phyloP scores from a whole-genome alignment of 805 yeast species.

The Barnettozyma sucrosica region DNA sequence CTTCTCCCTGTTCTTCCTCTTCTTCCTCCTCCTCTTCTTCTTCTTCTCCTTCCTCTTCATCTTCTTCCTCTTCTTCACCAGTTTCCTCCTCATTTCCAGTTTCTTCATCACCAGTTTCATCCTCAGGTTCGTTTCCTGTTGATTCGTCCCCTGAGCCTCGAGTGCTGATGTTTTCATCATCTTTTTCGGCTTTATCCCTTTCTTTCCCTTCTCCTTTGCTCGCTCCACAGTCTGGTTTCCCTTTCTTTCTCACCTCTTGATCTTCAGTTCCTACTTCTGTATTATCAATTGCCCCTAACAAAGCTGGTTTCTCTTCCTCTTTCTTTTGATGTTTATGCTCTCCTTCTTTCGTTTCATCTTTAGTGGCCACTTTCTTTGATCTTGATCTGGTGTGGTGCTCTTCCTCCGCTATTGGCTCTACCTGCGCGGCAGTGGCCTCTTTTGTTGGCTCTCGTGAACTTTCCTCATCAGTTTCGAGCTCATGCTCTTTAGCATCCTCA shows the following conservation, averaged over 20 bases:
- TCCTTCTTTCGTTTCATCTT: neutral
- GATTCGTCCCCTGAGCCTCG: conserved; percentile 7
- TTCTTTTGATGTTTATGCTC: conserved; percentile 2
- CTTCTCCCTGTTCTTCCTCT: conserved; percentile 17
- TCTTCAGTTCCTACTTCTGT: neutral
- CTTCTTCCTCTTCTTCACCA: conserved; percentile 3
- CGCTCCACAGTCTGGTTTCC: conserved; percentile 27
- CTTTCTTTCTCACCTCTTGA: neutral
- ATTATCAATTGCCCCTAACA: neutral
- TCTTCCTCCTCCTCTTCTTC: conserved; percentile 7
- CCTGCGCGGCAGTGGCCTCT: neutral
- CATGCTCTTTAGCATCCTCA: conserved; percentile 1
- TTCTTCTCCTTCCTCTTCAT: conserved; percentile 2
- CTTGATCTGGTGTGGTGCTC: neutral
- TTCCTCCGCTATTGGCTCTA: neutral
- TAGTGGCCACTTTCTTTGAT: neutral
- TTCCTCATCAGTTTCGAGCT: neutral
- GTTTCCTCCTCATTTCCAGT: conserved; percentile 2
- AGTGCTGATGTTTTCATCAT: conserved; percentile 7
- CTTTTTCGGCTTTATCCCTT: conserved; percentile 5
- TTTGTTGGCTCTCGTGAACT: neutral
- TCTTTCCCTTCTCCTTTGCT: conserved; percentile 33
- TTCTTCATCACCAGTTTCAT: conserved; percentile 4
- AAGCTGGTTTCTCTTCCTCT: neutral
- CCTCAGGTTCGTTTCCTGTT: conserved; percentile 8